Percentiles rank a stretch among this genome's conserved stretches.
Evolutionary conservation across 1,284 basidiomycete genomes (phyloP).

Genomic region (Ganoderma boninense): DNA sequence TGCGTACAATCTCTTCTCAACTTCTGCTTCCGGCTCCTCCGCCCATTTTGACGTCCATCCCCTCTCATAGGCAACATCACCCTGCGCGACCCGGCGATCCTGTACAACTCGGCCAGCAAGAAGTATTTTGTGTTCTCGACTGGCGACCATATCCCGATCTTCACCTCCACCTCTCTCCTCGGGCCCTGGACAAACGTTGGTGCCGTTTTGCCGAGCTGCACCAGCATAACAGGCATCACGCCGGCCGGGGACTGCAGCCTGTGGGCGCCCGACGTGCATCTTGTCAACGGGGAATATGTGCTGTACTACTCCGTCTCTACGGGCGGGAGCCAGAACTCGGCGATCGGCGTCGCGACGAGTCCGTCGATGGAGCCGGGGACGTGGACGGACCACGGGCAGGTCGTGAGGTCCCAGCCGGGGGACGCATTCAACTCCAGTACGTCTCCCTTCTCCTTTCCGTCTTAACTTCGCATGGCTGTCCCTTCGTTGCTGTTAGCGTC

Average conservation of each 20-base stretch:
- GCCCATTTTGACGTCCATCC: neutral
- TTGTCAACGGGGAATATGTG: conserved; percentile 25
- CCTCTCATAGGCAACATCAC: neutral
- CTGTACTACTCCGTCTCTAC: conserved; percentile 44
- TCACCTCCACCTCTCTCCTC: neutral
- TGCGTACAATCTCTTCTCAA: neutral
- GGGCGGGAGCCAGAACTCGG: conserved; percentile 43
- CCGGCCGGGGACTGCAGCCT: neutral
- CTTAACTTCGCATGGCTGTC: neutral
- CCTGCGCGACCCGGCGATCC: neutral
- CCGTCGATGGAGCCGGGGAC: conserved; percentile 42
- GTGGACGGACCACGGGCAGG: conserved; percentile 45
- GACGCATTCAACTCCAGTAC: neutral
- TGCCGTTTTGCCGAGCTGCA: neutral
- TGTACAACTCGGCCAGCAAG: neutral
- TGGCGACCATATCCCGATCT: neutral
- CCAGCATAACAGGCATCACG: neutral
- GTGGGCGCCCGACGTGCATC: neutral
- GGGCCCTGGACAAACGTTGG: neutral
- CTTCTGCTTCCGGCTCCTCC: neutral
- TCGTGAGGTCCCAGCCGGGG: conserved; percentile 13
- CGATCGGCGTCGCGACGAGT: conserved; percentile 45
- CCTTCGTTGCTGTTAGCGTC: neutral
- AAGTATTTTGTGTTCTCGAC: neutral
- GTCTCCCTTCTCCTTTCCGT: neutral